Conservation (phyloP, 2,329 filamentous ascomycete genomes). For the Bipolaris cookei region DNA sequence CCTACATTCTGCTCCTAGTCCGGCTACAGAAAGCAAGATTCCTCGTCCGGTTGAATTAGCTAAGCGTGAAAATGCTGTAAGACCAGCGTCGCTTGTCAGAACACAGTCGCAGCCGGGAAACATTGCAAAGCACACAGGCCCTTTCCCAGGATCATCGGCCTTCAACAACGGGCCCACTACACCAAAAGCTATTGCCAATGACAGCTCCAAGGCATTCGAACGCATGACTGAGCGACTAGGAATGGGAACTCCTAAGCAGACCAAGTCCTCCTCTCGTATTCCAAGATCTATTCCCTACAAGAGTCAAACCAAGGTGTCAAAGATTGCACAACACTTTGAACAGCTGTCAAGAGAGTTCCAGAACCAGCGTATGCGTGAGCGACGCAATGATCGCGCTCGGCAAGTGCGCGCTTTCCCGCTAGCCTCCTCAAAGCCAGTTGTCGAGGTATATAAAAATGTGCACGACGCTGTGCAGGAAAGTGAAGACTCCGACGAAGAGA, state of each 20-base stretch:
- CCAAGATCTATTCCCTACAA: constrained; percentile 76
- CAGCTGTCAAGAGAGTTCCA: constrained; percentile 96
- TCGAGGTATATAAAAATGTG: constrained; percentile 94
- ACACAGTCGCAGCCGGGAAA: constrained; percentile 48
- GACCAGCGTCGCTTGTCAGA: constrained; percentile 36
- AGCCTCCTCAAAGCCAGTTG: constrained; percentile 91
- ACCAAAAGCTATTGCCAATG: constrained; percentile 38
- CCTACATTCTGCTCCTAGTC: constrained; percentile 17
- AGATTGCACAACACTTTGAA: constrained; percentile 94
- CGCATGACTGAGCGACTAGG: constrained; percentile 77
- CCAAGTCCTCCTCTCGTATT: constrained; percentile 73
- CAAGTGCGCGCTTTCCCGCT: constrained; percentile 84
- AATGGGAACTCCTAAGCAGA: constrained; percentile 62
- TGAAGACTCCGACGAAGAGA: constrained; percentile 69
- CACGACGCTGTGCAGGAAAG: constrained; percentile 89
- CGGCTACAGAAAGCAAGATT: constrained; percentile 45
- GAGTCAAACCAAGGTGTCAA: constrained; percentile 77
- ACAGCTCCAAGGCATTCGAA: constrained; percentile 59
- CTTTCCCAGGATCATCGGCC: constrained; percentile 25
- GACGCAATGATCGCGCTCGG: constrained; percentile 77
- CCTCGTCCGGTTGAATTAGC: constrained; percentile 47
- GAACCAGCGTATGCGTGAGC: constrained; percentile 87
- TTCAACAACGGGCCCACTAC: constrained; percentile 27
- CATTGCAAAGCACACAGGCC: constrained; percentile 31
- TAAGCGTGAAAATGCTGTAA: constrained; percentile 38